phyloP scores from a whole-genome alignment of 768 basidiomycete genomes.

The Leccinum disarticulatum region DNA sequence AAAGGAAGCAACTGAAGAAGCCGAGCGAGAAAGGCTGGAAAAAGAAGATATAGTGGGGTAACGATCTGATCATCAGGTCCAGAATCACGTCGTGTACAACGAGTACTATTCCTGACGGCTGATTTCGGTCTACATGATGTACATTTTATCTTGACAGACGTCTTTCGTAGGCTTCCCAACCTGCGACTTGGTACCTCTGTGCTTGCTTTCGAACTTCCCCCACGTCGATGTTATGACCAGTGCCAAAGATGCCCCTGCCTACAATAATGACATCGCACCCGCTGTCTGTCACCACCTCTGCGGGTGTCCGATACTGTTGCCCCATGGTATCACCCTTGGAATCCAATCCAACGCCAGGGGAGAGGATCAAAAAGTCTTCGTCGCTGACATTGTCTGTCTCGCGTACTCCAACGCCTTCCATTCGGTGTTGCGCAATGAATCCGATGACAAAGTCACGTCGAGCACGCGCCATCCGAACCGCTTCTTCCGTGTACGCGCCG shows the following conservation, averaged over 20 bases:
- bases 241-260: slow-evolving; percentile 90
- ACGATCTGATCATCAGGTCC: background rate
- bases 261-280: slow-evolving; percentile 98
- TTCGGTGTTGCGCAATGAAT: slow-evolving; percentile 87
- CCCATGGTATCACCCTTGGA: slow-evolving; percentile 81
- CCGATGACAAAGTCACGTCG: slow-evolving; percentile 90
- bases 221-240: slow-evolving; percentile 41
- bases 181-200: slow-evolving; percentile 79
- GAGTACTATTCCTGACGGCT: background rate
- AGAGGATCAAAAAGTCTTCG: slow-evolving; percentile 87
- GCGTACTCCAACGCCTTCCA: slow-evolving; percentile 60
- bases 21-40: slow-evolving; percentile 20
- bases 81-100: background rate
- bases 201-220: slow-evolving; percentile 58
- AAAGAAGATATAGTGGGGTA: slow-evolving; percentile 9
- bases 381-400: slow-evolving; percentile 34
- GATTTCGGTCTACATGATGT: slow-evolving; percentile 1
- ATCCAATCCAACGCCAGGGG: slow-evolving; percentile 90
- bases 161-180: slow-evolving; percentile 88
- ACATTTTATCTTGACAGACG: slow-evolving; percentile 34
- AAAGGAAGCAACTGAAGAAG: slow-evolving; percentile 60
- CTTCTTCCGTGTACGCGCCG: slow-evolving; percentile 79
- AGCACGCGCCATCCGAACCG: slow-evolving; percentile 84
- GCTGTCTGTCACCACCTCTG: slow-evolving; percentile 72
- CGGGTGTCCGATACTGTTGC: slow-evolving; percentile 92